Evolutionary conservation across 495 filamentous ascomycete genomes (phyloP).

Genomic region (Elaphomyces granulatus): DNA sequence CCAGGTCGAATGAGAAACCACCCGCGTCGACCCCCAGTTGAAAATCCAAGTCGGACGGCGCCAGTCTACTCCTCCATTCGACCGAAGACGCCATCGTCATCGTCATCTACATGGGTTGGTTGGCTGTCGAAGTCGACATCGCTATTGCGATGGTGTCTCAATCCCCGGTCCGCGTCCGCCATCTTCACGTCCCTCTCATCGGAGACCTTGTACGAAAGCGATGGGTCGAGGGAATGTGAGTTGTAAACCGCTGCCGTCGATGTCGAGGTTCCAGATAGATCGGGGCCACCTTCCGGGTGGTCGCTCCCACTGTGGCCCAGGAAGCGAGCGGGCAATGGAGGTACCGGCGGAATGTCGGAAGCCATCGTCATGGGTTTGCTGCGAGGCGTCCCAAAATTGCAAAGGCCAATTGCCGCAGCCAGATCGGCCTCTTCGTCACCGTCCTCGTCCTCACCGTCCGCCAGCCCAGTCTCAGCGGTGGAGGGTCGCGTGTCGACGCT

Average conservation of each 20-base stretch:
- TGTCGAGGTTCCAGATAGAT: constrained; percentile 29
- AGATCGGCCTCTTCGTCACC: constrained; percentile 44
- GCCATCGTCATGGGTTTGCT: constrained; percentile 54
- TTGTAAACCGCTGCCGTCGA: constrained; percentile 26
- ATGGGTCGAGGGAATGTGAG: constrained; percentile 31
- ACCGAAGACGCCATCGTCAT: constrained; percentile 91
- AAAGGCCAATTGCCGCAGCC: constrained; percentile 83
- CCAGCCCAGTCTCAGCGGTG: constrained; percentile 43
- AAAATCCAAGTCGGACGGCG: constrained; percentile 1
- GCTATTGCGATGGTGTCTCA: constrained; percentile 43
- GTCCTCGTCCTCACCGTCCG: constrained; percentile 55
- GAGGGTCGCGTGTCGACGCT: constrained; percentile 50
- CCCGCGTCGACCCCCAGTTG: neutral
- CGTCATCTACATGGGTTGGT: constrained; percentile 61
- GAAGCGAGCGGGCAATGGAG: constrained; percentile 53
- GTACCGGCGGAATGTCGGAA: constrained; percentile 71
- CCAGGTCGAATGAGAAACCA: neutral
- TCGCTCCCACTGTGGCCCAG: constrained; percentile 20
- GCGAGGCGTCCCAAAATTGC: constrained; percentile 77
- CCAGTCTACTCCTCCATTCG: constrained; percentile 73
- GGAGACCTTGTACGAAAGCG: constrained; percentile 35
- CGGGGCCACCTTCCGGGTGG: constrained; percentile 13
- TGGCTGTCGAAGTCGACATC: constrained; percentile 66
- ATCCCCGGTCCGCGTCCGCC: constrained; percentile 24
- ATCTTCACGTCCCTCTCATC: constrained; percentile 30